Evolutionary conservation across 2,329 filamentous ascomycete genomes (phyloP).

Genomic region (Ophiostoma sp.): DNA sequence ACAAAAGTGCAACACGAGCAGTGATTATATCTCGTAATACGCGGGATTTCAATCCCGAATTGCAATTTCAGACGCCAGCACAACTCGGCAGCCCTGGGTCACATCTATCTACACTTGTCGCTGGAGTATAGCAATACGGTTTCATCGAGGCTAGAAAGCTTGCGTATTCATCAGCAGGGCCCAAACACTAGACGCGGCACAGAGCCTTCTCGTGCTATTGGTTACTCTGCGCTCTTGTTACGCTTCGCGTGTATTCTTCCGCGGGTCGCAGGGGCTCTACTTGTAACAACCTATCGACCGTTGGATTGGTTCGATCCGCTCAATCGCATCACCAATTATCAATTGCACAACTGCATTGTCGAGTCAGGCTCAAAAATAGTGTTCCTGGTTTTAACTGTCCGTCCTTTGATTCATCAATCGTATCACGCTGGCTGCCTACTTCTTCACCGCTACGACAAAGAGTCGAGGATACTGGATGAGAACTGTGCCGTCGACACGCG

Average conservation of each 20-base stretch:
- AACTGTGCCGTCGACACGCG: constrained; percentile 47
- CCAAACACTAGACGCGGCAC: background rate
- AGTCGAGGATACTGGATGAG: constrained; percentile 51
- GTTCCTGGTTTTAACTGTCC: too few species aligned
- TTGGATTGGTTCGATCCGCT: background rate
- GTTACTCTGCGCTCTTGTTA: background rate
- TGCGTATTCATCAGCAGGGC: background rate
- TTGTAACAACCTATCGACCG: background rate
- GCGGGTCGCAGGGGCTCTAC: background rate
- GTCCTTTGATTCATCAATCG: background rate
- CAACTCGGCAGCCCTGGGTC: background rate
- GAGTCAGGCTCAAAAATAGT: background rate
- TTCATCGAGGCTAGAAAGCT: background rate
- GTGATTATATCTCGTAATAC: background rate
- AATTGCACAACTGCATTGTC: background rate
- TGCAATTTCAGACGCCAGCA: background rate
- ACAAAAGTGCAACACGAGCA: background rate
- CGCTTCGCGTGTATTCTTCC: background rate
- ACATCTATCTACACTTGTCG: background rate
- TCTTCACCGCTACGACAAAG: constrained; percentile 46
- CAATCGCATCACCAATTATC: background rate
- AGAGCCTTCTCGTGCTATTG: background rate
- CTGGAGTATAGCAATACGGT: background rate
- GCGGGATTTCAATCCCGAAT: background rate
- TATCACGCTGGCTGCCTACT: constrained; percentile 16